Base-by-base conservation (phyloP, 2,329 filamentous ascomycete genomes). In the Epichloe typhina region DNA sequence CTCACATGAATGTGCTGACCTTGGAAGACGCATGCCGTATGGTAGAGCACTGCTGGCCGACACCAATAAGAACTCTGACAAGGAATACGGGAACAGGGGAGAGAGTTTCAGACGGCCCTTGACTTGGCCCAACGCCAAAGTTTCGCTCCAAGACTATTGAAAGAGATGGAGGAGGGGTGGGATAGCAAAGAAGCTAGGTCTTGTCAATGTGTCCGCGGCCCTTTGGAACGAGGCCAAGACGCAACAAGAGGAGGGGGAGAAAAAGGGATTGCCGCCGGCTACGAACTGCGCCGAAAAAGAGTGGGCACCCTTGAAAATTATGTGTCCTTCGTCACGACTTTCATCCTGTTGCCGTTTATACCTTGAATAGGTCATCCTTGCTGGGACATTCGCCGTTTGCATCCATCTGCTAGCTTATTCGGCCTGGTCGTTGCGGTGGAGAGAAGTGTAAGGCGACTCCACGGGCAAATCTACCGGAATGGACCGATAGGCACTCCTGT, bases 171-270 rank as follows among this genome's bases (percentile, higher is more conserved):
- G 47, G 53, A 52, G 46, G 51, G 51, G 49, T 51, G 49, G 21
- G 46, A 33, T 15, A 38, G 46, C 15, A 37, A 46, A 31, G 31
- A 38, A 38, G 43, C 26, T 54, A 50, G 46, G 37, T 26, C 45
- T 41, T 44, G 47, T 56, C 58, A 57, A 64, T 61, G 62, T 64
- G 62, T 59, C 62, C 59, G 37, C 41, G 52, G 41, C 51, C 54
- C 48, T 59, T 56, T 62, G 60, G 60, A 19, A 36, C 52, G 38
- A 43, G 50, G 21, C 33, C n/a, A 23, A 46, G 36, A 37, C 5
- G 41, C 40, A 21, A 39, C 43, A 31, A 31, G 26, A 31, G 37
- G 37, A 40, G 21, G 40, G 40, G 38, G 47, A 39, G 44, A 51
- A 42, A n/a, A 42, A 42, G 21, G 51, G 41, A 48, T 50, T 35